A percentile compares a stretch with the other conserved stretches of the same genome.
These are phyloP conservation scores for Quercus phellos DNA, from an alignment of 331 rosid genomes.

Conservation along the genomic window DNA sequence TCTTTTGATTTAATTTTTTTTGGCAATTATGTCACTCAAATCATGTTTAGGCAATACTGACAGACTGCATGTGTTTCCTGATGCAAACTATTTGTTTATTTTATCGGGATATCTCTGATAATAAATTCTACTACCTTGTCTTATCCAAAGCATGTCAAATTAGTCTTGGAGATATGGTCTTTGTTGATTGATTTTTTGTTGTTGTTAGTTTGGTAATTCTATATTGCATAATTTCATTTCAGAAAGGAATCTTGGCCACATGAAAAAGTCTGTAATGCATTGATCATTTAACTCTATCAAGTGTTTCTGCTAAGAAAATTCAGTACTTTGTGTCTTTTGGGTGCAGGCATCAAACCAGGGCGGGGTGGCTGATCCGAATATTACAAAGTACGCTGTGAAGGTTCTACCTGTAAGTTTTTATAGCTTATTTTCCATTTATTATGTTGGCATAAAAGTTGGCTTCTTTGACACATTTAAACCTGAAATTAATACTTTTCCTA, in stretches of 20 bases:
- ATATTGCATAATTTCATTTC: too few relatives aligned
- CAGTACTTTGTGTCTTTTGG: slow-evolving; percentile 19
- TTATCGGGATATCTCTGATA: too few relatives aligned
- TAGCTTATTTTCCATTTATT: slow-evolving; percentile 3
- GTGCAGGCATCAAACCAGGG: slow-evolving; percentile 62
- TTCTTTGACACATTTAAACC: not conserved
- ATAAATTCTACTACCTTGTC: too few relatives aligned
- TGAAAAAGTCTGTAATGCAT: not conserved
- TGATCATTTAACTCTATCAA: not conserved
- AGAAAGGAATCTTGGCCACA: too few relatives aligned
- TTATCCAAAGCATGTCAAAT: too few relatives aligned
- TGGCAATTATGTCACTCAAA: not conserved
- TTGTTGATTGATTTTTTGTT: too few relatives aligned
- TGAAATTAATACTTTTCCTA: not conserved
- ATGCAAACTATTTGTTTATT: too few relatives aligned
- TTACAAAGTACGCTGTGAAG: slow-evolving; percentile 77
- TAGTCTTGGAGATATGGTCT: too few relatives aligned
- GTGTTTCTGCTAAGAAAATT: not conserved
- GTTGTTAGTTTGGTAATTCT: too few relatives aligned
- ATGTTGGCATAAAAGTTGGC: not conserved
- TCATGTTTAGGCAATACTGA: not conserved
- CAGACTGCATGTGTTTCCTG: not conserved
- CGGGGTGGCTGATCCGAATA: slow-evolving; percentile 65
- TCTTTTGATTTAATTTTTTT: not conserved
- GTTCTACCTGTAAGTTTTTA: slow-evolving; percentile 79